Base-by-base conservation (phyloP, 208 protist species). In the Vickermania spadyakhi region DNA sequence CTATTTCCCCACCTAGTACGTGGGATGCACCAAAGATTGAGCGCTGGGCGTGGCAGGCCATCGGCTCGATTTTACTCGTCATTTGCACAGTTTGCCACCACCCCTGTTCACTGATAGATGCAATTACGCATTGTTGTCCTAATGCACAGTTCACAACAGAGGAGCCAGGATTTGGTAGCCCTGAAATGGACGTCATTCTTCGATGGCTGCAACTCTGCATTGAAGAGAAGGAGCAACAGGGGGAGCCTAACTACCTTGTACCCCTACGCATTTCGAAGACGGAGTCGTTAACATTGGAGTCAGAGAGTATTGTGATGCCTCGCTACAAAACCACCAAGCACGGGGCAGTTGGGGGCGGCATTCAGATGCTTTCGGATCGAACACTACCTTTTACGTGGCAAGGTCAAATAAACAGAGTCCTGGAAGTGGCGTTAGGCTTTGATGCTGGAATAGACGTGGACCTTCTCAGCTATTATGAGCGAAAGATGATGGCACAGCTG, bases 31-130 rank as follows among this genome's bases (percentile, higher is more conserved):
- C 68, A 25, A 42, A 70, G 23, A 56, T 91, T 29, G 84, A 91
- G 56, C 72, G 67, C 11, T 91, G 84, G 84, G 75, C 75, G 27
- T 91, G 84, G 84, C 80, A 76, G 22, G 58, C 86, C 18, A 70
- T 91, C 57, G 84, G 84, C 3, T 58, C 74, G 18, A 72, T 41
- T 0, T 66, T 75, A 52, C 81, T 72, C 50, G 74, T 77, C 29
- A 49, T 66, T 25, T 91, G 84, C 56, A 66, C 64, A 4, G 68
- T 58, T 2, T 91, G 84, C 60, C 55, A 66, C 3, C 71, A 73
- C 45, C 68, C 79, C 18, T 68, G 86, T 25, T 31, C 70, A n/a
- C 71, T 86, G 7, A 62, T 77, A 14, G 78, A 85, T 4, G 76
- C 79, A 0, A 45, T 69, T 5, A 23, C 26, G 4, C 84, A 91